Base-by-base conservation (phyloP, 352 stramenopile genomes). In the Phytopythium chamaehyphon region DNA sequence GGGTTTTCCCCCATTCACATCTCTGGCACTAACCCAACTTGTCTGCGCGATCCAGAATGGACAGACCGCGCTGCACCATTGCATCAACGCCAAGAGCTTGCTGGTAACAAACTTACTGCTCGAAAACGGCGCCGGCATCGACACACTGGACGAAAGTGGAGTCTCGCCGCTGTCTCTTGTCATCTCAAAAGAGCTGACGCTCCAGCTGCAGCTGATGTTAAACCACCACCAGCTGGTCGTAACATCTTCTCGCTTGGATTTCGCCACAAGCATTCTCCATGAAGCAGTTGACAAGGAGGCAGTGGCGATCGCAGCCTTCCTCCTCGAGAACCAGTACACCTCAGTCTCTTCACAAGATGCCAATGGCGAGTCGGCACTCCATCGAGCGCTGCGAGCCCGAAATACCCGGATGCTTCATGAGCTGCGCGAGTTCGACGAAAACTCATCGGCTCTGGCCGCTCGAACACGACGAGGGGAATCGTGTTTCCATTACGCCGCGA, bases 141-240 rank as follows among this genome's bases (percentile, higher is more conserved):
- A 69, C 21, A 10, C 50, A 2, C 45, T 45, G 37, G 57, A 64
- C 35, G 40, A 35, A 14, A 36, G 55, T 6, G 64, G 61, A 9
- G 18, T 50, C 1, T 48, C 61, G 0, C 50, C 56, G 6, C 22
- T 73, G 11, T 3, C 6, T 0, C 52, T 66, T 12, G 56, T 63
- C 43, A 53, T 69, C 36, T 55, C 38, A n/a, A 42, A 38, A 22
- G 64, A 54, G 9, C 22, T 66, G 2, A n/a, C 57, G 5, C 4
- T 62, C 6, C 53, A 64, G n/a, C 31, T 73, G 1, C 64, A 73
- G 43, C 31, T 73, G 6, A 57, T 73, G 38, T 18, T 73, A 16
- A 69, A 73, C 26, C 60, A 73, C 24, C 54, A 64, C 24, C 53
- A 60, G 16, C 52, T 51, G 5, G 64, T 67, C 18, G 40, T 38